These are phyloP conservation scores for Wickerhamomyces rabaulensis DNA, from an alignment of 805 yeast genomes.

Conservation along the genomic window DNA sequence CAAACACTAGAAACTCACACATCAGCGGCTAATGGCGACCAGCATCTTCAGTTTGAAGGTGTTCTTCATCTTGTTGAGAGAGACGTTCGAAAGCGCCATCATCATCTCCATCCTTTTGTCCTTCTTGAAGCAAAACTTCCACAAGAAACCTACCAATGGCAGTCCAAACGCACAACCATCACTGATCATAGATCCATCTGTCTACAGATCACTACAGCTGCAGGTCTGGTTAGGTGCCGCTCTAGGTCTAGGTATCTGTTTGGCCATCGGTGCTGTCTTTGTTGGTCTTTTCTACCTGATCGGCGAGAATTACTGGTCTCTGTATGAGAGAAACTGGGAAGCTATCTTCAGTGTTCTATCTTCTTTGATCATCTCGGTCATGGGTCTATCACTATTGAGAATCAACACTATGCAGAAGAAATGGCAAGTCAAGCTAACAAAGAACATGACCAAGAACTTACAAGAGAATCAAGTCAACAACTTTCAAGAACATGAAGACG, in stretches of 20 bases:
- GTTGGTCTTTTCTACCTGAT: constrained; percentile 69
- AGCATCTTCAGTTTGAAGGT: constrained; percentile 44
- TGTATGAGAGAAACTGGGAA: constrained; percentile 87
- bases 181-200: constrained; percentile 24
- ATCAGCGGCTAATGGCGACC: neutral
- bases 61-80: constrained; percentile 88
- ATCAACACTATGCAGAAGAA: constrained; percentile 79
- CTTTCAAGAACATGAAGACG: constrained; percentile 13
- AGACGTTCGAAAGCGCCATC: constrained; percentile 86
- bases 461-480: constrained; percentile 11
- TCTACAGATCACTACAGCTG: constrained; percentile 42
- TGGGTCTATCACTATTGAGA: constrained; percentile 82
- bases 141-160: constrained; percentile 10
- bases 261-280: constrained; percentile 67
- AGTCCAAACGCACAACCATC: neutral
- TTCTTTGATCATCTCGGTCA: constrained; percentile 70
- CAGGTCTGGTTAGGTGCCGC: constrained; percentile 87
- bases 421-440: constrained; percentile 69
- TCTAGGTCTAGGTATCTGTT: constrained; percentile 64
- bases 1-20: too few relatives aligned
- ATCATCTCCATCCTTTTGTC: constrained; percentile 89
- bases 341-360: constrained; percentile 78
- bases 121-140: constrained; percentile 85
- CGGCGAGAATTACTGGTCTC: constrained; percentile 82
- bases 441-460: constrained; percentile 44